phyloP scores from a whole-genome alignment of 768 basidiomycete genomes.

The Suillus discolor region DNA sequence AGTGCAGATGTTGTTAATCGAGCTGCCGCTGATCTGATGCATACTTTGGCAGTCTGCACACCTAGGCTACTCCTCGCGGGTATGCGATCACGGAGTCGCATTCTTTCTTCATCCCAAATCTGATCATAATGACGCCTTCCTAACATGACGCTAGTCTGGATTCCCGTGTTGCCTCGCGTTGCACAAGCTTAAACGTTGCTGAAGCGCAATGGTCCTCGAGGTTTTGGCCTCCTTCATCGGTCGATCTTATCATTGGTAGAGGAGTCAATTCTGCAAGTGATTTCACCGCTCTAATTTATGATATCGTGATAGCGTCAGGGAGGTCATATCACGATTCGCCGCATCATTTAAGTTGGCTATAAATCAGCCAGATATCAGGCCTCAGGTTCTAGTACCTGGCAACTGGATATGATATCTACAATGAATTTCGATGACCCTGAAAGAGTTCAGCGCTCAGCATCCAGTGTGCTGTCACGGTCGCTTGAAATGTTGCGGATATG shows the following conservation, averaged over 20 bases:
- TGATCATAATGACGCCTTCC: not conserved
- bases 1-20: not conserved
- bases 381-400: not conserved
- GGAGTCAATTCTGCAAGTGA: not conserved
- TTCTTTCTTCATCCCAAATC: not conserved
- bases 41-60: not conserved
- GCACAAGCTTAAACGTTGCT: not conserved
- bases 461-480: not conserved
- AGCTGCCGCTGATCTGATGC: not conserved
- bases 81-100: not conserved
- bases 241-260: not conserved
- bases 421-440: not conserved
- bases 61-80: no score
- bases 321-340: not conserved
- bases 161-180: not conserved
- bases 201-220: not conserved
- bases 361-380: not conserved
- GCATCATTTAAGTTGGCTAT: not conserved
- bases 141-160: not conserved
- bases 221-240: not conserved
- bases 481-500: not conserved
- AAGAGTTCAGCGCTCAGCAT: not conserved
- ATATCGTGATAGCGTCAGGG: not conserved
- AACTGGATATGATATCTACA: not conserved
- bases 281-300: not conserved